These are phyloP conservation scores for Penicillium sp. DNA, from an alignment of 2,329 filamentous ascomycete species.

Conservation along the genomic window DNA sequence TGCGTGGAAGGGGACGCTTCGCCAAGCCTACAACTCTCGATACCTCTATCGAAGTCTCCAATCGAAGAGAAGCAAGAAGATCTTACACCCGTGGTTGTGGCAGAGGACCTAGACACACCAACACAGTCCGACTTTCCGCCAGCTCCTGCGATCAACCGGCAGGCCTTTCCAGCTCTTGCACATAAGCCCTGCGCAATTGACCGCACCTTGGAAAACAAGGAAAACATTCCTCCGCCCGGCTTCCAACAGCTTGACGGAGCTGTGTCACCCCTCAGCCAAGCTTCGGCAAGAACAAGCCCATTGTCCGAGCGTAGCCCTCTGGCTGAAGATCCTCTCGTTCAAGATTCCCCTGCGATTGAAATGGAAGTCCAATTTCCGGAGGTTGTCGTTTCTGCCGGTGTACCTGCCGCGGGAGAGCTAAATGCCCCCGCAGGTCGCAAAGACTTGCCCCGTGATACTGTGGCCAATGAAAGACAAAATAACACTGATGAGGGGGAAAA, in stretches of 20 bases:
- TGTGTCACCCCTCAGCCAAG: constrained; percentile 1
- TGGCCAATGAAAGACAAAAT: too few species aligned
- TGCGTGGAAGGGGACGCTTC: neutral
- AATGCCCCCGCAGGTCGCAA: neutral
- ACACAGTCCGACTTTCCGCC: constrained; percentile 13
- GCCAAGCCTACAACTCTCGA: neutral
- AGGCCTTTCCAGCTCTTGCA: constrained; percentile 8
- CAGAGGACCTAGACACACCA: constrained; percentile 18
- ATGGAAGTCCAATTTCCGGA: neutral
- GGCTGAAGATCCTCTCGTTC: constrained; percentile 11
- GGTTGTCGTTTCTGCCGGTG: neutral
- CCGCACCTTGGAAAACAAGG: constrained; percentile 17
- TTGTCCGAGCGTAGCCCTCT: constrained; percentile 10
- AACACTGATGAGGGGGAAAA: neutral
- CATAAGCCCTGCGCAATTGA: constrained; percentile 6
- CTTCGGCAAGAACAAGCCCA: constrained; percentile 1
- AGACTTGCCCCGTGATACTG: neutral
- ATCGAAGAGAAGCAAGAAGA: neutral
- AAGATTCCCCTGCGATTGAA: neutral
- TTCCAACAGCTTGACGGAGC: constrained; percentile 2
- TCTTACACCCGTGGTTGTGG: neutral
- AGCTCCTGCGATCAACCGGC: neutral
- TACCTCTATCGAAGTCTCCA: neutral
- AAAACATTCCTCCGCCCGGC: constrained; percentile 20
- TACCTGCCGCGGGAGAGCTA: neutral